Percentiles rank a stretch among this genome's conserved stretches.
phyloP scores from a whole-genome alignment of 2,329 filamentous ascomycete species.

The Nannizzia gypsea region DNA sequence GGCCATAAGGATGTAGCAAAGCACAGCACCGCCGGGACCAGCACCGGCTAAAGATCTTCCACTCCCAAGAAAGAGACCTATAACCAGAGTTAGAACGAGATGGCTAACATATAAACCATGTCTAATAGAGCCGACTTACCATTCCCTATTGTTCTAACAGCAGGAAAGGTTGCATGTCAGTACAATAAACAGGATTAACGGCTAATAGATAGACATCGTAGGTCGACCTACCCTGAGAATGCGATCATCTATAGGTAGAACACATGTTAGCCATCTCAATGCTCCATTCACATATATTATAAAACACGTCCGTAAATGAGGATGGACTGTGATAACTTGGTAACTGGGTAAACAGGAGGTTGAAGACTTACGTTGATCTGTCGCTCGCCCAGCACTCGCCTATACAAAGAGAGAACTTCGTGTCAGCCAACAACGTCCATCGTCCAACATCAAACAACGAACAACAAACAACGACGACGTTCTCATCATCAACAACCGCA shows the following conservation, averaged over 20 bases:
- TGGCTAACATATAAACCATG: background rate
- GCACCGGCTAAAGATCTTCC: conserved; percentile 31
- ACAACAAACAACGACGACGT: no score
- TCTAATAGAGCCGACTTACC: conserved; percentile 17
- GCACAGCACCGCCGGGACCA: conserved; percentile 31
- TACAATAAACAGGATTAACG: background rate
- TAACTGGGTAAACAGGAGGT: background rate
- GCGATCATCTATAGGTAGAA: conserved; percentile 32
- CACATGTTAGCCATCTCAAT: background rate
- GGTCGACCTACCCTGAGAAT: conserved; percentile 30
- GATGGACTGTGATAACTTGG: background rate
- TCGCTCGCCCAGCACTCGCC: conserved; percentile 32
- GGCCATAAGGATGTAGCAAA: conserved; percentile 34
- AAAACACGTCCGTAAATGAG: background rate
- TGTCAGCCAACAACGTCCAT: background rate
- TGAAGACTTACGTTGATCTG: conserved; percentile 27
- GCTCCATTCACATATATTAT: background rate
- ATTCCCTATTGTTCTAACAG: conserved; percentile 30
- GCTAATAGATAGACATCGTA: background rate
- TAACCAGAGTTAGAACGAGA: conserved; percentile 2
- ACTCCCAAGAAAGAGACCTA: conserved; percentile 32
- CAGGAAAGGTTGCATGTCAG: background rate
- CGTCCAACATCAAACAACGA: no score
- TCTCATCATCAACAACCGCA: background rate
- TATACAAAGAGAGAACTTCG: conserved; percentile 11